These are phyloP conservation scores for Arthrobotrys pseudoclavata DNA, from an alignment of 2,329 filamentous ascomycete genomes.

Conservation along the genomic window DNA sequence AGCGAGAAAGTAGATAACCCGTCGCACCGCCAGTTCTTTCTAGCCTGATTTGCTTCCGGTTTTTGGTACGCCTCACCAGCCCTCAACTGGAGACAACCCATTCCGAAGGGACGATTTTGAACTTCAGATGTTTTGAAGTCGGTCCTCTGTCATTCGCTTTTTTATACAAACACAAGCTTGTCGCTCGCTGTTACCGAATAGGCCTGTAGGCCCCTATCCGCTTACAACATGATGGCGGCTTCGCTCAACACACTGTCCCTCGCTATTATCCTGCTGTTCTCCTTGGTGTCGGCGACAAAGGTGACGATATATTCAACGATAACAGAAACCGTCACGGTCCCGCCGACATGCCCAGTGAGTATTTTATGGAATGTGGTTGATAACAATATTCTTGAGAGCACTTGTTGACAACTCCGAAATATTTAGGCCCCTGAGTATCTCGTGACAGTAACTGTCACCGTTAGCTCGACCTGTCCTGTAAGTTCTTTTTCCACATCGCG, in stretches of 20 bases:
- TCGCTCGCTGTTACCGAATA: slow-evolving; percentile 56
- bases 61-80: slow-evolving; percentile 59
- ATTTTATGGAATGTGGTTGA: neutral
- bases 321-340: neutral
- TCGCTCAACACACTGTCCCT: slow-evolving; percentile 45
- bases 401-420: slow-evolving; percentile 20
- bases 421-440: slow-evolving; percentile 7
- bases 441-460: slow-evolving; percentile 16
- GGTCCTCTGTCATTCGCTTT: slow-evolving; percentile 56
- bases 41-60: slow-evolving; percentile 39
- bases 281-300: slow-evolving; percentile 17
- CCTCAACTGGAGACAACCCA: slow-evolving; percentile 58
- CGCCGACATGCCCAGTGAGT: slow-evolving; percentile 26
- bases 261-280: slow-evolving; percentile 43
- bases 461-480: slow-evolving; percentile 22
- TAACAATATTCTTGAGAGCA: neutral
- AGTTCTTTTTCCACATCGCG: slow-evolving; percentile 25
- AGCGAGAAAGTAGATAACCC: slow-evolving; percentile 57
- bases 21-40: slow-evolving; percentile 57
- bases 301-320: slow-evolving; percentile 4
- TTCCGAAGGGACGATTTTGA: slow-evolving; percentile 59
- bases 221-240: slow-evolving; percentile 53
- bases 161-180: slow-evolving; percentile 44
- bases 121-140: slow-evolving; percentile 60
- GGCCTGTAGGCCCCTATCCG: slow-evolving; percentile 34